Evolutionary conservation across 2,329 filamentous ascomycete genomes (phyloP).

Genomic region (Sclerotinia spermophila): DNA sequence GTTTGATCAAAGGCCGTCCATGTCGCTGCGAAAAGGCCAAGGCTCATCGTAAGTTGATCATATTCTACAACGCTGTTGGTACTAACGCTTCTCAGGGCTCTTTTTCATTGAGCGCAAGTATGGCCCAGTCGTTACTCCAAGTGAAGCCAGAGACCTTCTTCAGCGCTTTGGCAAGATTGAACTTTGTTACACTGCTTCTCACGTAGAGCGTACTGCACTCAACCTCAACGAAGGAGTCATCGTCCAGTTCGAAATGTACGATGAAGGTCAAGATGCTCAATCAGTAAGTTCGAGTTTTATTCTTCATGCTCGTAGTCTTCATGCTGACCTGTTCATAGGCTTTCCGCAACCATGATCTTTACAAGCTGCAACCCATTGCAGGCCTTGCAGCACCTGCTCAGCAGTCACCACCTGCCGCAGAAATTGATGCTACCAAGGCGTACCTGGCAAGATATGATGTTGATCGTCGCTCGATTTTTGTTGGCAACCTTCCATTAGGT

Average conservation of each 20-base stretch:
- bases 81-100: conserved; percentile 41
- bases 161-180: conserved; percentile 44
- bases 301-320: not conserved
- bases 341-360: conserved; percentile 33
- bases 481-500: conserved; percentile 44
- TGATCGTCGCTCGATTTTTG: conserved; percentile 47
- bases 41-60: conserved; percentile 50
- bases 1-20: conserved; percentile 51
- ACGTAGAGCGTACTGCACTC: conserved; percentile 31
- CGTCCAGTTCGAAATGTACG: conserved; percentile 50
- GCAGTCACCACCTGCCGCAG: conserved; percentile 2
- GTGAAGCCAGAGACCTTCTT: conserved; percentile 47
- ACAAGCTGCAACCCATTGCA: conserved; percentile 38
- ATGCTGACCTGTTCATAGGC: conserved; percentile 26
- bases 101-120: conserved; percentile 47
- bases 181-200: conserved; percentile 27
- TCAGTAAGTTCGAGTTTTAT: conserved; percentile 40
- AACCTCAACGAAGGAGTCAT: conserved; percentile 41
- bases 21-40: conserved; percentile 59
- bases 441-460: conserved; percentile 41
- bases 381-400: conserved; percentile 29
- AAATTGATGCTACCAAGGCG: conserved; percentile 21
- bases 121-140: conserved; percentile 39
- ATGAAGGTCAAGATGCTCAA: conserved; percentile 48
- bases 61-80: not conserved